phyloP scores from a whole-genome alignment of 2,329 filamentous ascomycete species.

The Rhynchosporium secalis region DNA sequence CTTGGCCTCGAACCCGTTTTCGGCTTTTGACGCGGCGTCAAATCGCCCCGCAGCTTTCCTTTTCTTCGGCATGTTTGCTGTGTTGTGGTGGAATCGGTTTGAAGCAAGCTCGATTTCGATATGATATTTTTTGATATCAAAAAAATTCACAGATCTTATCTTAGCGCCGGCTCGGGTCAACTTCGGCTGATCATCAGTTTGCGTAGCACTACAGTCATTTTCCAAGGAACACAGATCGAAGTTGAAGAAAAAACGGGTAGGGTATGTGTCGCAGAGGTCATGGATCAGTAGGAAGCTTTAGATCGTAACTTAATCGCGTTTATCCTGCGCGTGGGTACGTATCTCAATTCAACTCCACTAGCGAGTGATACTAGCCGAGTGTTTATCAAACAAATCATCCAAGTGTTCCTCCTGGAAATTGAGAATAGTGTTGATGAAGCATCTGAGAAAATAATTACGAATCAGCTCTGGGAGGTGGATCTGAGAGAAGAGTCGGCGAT shows the following conservation, averaged over 20 bases:
- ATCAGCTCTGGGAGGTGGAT: too few relatives aligned
- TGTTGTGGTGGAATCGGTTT: background rate
- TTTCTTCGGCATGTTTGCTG: conserved; percentile 33
- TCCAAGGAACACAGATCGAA: too few relatives aligned
- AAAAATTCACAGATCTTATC: conserved; percentile 27
- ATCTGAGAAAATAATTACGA: too few relatives aligned
- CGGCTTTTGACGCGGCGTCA: conserved; percentile 1
- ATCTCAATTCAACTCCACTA: background rate
- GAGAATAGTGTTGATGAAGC: too few relatives aligned
- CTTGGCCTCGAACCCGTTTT: conserved; percentile 24
- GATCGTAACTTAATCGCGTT: too few relatives aligned
- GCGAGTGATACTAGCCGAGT: background rate
- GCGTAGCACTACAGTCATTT: too few relatives aligned
- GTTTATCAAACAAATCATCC: background rate
- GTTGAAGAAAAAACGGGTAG: too few relatives aligned
- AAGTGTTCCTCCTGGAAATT: too few relatives aligned
- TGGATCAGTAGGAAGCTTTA: too few relatives aligned
- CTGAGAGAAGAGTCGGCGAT: too few relatives aligned
- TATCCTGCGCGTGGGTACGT: too few relatives aligned
- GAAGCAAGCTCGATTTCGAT: background rate
- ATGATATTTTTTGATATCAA: conserved; percentile 11
- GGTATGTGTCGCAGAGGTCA: too few relatives aligned
- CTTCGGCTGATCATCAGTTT: background rate
- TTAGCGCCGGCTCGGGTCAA: conserved; percentile 16
- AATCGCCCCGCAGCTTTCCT: conserved; percentile 27